Conservation (phyloP, 2,329 filamentous ascomycete species). For the Apiospora hydei region DNA sequence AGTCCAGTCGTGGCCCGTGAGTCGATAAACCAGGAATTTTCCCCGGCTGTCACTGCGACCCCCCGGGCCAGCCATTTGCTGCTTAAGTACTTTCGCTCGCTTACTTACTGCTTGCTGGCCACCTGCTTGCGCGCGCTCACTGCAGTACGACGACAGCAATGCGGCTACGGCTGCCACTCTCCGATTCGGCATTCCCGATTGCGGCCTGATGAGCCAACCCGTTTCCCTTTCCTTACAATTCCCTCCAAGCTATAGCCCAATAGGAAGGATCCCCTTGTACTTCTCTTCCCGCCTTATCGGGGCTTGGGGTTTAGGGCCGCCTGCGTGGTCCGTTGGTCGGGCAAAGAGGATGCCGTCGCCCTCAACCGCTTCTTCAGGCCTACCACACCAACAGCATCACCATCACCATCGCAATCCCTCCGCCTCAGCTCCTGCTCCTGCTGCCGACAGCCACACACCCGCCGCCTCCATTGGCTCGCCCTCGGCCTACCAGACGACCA, state of each 20-base stretch:
- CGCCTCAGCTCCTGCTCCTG: neutral
- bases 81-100: neutral
- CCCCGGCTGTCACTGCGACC: slow-evolving; percentile 1
- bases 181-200: slow-evolving; percentile 10
- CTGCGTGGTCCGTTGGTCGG: slow-evolving; percentile 12
- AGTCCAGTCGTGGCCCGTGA: neutral
- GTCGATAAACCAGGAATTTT: slow-evolving; percentile 20
- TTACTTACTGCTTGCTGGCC: neutral
- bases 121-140: neutral
- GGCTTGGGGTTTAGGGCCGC: slow-evolving; percentile 19
- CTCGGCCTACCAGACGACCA: slow-evolving; percentile 7
- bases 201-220: slow-evolving; percentile 5
- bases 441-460: slow-evolving; percentile 17
- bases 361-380: slow-evolving; percentile 6
- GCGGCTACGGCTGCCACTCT: slow-evolving; percentile 17
- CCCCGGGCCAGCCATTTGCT: neutral
- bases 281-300: neutral
- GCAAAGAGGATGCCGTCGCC: slow-evolving; percentile 21
- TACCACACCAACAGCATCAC: neutral
- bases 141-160: slow-evolving; percentile 13
- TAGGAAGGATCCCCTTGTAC: neutral
- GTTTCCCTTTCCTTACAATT: neutral
- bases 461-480: slow-evolving; percentile 23
- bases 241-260: neutral
- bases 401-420: neutral